These are phyloP conservation scores for Tillandsia leiboldiana DNA, from an alignment of 176 grass and related monocot species.

Conservation along the genomic window DNA sequence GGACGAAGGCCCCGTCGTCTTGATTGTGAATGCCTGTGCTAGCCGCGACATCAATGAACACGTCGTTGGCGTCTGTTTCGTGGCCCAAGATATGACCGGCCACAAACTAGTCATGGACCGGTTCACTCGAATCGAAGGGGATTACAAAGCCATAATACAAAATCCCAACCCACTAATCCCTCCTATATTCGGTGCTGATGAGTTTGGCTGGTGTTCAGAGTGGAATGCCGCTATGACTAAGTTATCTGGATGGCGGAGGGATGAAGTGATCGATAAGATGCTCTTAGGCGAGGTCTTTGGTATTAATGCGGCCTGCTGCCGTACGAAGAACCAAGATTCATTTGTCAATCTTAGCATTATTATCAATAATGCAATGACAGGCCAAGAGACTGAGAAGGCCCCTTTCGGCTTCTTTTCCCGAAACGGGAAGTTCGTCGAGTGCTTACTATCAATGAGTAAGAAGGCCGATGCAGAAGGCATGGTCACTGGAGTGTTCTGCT, in stretches of 20 bases:
- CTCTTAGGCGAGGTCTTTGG: slow-evolving; percentile 85
- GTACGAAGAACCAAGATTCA: slow-evolving; percentile 60
- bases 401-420: slow-evolving; percentile 67
- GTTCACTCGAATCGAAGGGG: slow-evolving; percentile 79
- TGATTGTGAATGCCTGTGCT: slow-evolving; percentile 86
- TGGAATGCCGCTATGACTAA: slow-evolving; percentile 92
- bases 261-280: slow-evolving; percentile 85
- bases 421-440: slow-evolving; percentile 47
- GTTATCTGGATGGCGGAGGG: slow-evolving; percentile 72
- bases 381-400: slow-evolving; percentile 67
- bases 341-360: slow-evolving; percentile 68
- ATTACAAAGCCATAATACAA: slow-evolving; percentile 88
- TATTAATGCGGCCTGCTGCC: slow-evolving; percentile 47
- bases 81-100: slow-evolving; percentile 92
- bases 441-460: slow-evolving; percentile 72
- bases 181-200: slow-evolving; percentile 85
- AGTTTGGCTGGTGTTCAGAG: slow-evolving; percentile 88
- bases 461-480: slow-evolving; percentile 47
- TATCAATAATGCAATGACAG: slow-evolving; percentile 73
- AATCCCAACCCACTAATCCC: slow-evolving; percentile 81
- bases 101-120: slow-evolving; percentile 88
- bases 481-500: slow-evolving; percentile 77
- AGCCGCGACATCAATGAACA: slow-evolving; percentile 62
- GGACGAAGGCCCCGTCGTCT: slow-evolving; percentile 54
- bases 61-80: slow-evolving; percentile 87